Evolutionary conservation across 768 basidiomycete species (phyloP), one percentile per base, ranked within the genome.

Genomic region (Hysterangium stoloniferum): DNA sequence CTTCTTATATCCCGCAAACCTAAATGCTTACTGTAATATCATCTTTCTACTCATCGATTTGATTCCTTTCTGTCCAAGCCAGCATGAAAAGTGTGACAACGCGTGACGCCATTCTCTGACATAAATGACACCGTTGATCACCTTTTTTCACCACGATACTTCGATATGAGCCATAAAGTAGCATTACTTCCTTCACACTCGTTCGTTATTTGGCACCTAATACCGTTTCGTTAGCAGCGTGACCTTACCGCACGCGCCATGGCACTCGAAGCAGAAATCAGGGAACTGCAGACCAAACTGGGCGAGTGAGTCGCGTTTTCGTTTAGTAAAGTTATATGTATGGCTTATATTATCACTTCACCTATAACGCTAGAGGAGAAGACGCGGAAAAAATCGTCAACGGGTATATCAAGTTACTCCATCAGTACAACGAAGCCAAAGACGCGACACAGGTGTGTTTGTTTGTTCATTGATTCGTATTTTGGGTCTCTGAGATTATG

Each of bases 351-450:
- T n/a, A n/a, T n/a, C n/a, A n/a, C n/a, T 12, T 2, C 35, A 31
- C 29, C 22, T 13, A 12, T 29, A 35, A 43, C 43, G 34, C 36
- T 74, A 29, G 64, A 62, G 47, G 49, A 62, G 71, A 72, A 52
- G 75, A 80, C 45, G 75, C 82, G 0, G 76, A 80, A 36, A 66
- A 66, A 43, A 76, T 84, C 6, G 77, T 84, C 20, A 78, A 80
- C 54, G 66, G 69, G 12, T 84, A 88, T 57, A 88, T 88, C 62
- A 76, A 75, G 56, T 68, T 86, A 3, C 67, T 88, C 31, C 87
- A 89, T 62, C 70, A 68, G 32, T 90, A 88, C 54, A 89, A 89
- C 54, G 87, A 89, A 62, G 77, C 84, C 7, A 89, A 89, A 60
- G 87, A 90, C 61, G 87, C 86, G 4, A 73, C 84, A 0, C 87